Conservation (phyloP, 176 grass and related monocot species). For the Secale cereale region DNA sequence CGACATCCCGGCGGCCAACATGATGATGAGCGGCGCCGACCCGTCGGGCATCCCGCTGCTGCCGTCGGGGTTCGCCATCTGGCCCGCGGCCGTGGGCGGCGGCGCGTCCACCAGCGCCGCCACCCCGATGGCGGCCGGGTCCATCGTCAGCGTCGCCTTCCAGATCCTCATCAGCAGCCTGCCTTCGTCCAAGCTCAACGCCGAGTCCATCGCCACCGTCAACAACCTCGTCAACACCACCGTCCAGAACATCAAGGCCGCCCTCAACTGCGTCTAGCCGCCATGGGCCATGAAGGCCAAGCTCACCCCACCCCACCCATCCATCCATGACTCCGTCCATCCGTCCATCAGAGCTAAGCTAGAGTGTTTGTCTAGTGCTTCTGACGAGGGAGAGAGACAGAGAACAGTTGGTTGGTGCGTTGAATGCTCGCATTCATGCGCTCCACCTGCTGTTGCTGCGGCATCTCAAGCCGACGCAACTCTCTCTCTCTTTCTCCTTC, state of each 20-base stretch:
- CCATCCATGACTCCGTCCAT: background rate
- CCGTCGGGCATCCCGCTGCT: slow-evolving; percentile 67
- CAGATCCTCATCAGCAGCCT: slow-evolving; percentile 87
- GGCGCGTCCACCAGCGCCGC: slow-evolving; percentile 47
- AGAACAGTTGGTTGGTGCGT: slow-evolving; percentile 20
- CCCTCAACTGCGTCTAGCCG: slow-evolving; percentile 59
- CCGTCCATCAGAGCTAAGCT: background rate
- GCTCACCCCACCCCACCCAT: background rate
- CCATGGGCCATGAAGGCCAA: background rate
- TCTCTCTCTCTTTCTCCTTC: slow-evolving; percentile 15
- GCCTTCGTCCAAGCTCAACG: slow-evolving; percentile 74
- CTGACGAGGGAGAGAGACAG: background rate
- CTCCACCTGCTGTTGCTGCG: slow-evolving; percentile 31
- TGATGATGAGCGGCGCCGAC: slow-evolving; percentile 93
- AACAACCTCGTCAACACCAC: slow-evolving; percentile 79
- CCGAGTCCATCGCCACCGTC: slow-evolving; percentile 81
- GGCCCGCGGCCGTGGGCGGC: slow-evolving; percentile 27
- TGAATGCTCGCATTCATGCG: slow-evolving; percentile 51
- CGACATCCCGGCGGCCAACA: slow-evolving; percentile 66
- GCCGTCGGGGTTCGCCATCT: slow-evolving; percentile 69
- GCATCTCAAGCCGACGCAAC: slow-evolving; percentile 27
- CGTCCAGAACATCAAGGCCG: slow-evolving; percentile 76
- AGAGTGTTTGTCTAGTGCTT: background rate
- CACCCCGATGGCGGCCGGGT: slow-evolving; percentile 28
- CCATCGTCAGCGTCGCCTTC: slow-evolving; percentile 71